A percentile compares a stretch with the other conserved stretches of the same genome.
Evolutionary conservation across 345 rosid species (phyloP).

Genomic region (Salix udensis): DNA sequence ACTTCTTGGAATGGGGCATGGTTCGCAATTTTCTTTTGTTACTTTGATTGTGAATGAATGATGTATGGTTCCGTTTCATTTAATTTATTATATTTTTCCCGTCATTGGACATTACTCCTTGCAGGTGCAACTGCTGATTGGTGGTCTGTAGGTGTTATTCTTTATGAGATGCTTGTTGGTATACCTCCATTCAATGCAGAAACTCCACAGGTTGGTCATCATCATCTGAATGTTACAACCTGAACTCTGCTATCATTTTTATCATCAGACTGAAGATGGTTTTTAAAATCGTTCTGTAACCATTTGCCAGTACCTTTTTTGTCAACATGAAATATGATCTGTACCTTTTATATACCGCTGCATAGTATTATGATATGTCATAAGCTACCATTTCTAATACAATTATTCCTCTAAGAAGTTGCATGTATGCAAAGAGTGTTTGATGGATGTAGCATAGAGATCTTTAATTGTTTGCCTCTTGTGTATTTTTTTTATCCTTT

Average conservation of each 20-base stretch:
- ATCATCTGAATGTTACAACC: neutral
- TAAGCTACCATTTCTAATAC: neutral
- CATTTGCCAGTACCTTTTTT: neutral
- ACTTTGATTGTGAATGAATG: neutral
- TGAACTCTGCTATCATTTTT: neutral
- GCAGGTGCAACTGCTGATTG: slow-evolving; percentile 94
- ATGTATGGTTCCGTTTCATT: neutral
- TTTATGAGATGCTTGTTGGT: slow-evolving; percentile 87
- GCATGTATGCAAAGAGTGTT: neutral
- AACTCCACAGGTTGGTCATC: slow-evolving; percentile 65
- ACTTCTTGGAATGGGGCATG: slow-evolving; percentile 98
- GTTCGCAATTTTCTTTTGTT: slow-evolving; percentile 36
- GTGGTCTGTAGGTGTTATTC: slow-evolving; percentile 98
- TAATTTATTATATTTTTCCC: neutral
- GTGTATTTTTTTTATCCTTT: neutral
- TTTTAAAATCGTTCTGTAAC: neutral
- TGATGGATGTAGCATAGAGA: neutral
- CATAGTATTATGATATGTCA: neutral
- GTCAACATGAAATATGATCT: neutral
- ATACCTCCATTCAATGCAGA: slow-evolving; percentile 94
- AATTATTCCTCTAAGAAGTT: neutral
- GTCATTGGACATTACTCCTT: slow-evolving; percentile 20
- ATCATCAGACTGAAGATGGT: neutral
- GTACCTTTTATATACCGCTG: neutral
- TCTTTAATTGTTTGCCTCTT: neutral